Evolutionary conservation across 768 basidiomycete genomes (phyloP), one percentile per base, ranked within the genome.

Genomic region (Leucocoprinus leucothites): DNA sequence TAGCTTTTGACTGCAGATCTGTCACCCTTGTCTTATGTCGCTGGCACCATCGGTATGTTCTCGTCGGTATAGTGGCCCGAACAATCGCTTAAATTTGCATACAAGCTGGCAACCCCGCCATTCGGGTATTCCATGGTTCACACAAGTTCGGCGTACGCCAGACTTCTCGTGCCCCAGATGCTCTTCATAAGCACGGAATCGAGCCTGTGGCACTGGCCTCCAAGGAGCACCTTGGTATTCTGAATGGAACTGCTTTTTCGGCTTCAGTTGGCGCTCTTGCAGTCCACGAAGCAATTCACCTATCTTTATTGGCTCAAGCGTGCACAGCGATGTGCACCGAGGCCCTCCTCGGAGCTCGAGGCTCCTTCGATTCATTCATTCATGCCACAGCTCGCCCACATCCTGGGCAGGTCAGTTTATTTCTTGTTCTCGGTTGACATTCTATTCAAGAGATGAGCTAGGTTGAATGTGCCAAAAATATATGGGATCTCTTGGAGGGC

Each of bases 251-350:
- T 4, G 86, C 86, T 1, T 86, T 89, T 67, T 85, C 84, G 24
- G 85, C 89, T 0, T 82, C 86, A 21, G 84, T 87, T 24, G 89
- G 81, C 7, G 78, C 86, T 13, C 78, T 91, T 18, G 88, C 85
- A 9, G 69, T 91, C 34, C 79, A 86, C 59, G 88, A 91, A 51
- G 84, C 87, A 16, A 75, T 82, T 19, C 82, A 86, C 60, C 70
- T 86, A 19, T 71, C 79, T 19, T 67, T 87, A 13, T 68, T 87
- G 14, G 75, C 87, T 1, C 86, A 89, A 67, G 80, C 88, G 3
- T 83, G 82, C 67, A 91, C 89, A 1, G 89, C 89, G 0, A 82
- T 92, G 81, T 86, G 87, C 19, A 86, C 85, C 1, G 90, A 92
- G 64, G 89, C 88, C 16, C 76, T 92, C 31, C 69, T 79, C 35